phyloP scores from a whole-genome alignment of 495 filamentous ascomycete species.

The Letharia lupina region DNA sequence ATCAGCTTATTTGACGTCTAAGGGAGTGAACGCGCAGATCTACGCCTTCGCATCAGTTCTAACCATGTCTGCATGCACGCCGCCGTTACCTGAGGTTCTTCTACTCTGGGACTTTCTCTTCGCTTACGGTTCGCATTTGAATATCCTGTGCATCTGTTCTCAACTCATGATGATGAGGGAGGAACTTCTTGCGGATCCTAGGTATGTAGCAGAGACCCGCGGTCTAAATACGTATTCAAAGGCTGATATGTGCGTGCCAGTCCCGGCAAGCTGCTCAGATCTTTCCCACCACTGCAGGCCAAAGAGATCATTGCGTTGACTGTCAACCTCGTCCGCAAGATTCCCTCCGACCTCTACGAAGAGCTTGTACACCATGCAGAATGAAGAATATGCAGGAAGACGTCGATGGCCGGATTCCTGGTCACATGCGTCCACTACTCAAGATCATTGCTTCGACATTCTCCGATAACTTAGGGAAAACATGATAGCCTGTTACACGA shows the following conservation, averaged over 20 bases:
- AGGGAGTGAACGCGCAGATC: slow-evolving; percentile 82
- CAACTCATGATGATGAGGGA: slow-evolving; percentile 85
- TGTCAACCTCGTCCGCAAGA: slow-evolving; percentile 69
- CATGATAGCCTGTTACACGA: not conserved
- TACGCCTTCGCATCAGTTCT: slow-evolving; percentile 97
- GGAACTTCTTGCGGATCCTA: slow-evolving; percentile 68
- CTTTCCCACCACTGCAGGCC: slow-evolving; percentile 79
- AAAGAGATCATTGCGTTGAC: slow-evolving; percentile 73
- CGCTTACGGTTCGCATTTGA: slow-evolving; percentile 88
- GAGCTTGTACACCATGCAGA: slow-evolving; percentile 83
- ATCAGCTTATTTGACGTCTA: slow-evolving; percentile 68
- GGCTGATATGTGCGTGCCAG: slow-evolving; percentile 36
- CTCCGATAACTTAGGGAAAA: not conserved
- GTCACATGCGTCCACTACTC: not conserved
- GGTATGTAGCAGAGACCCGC: slow-evolving; percentile 45
- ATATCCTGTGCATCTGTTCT: slow-evolving; percentile 95
- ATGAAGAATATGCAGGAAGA: slow-evolving; percentile 33
- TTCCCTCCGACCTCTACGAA: slow-evolving; percentile 80
- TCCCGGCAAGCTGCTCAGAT: slow-evolving; percentile 82
- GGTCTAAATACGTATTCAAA: not conserved
- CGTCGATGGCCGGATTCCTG: not conserved
- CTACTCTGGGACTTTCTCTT: slow-evolving; percentile 98
- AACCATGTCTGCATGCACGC: slow-evolving; percentile 91
- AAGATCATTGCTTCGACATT: not conserved
- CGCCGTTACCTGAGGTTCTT: slow-evolving; percentile 90